Evolutionary conservation across 371 early-diverging fungal genomes (phyloP), one percentile per base, ranked within the genome.

Genomic region (Blyttiomyces sp.): DNA sequence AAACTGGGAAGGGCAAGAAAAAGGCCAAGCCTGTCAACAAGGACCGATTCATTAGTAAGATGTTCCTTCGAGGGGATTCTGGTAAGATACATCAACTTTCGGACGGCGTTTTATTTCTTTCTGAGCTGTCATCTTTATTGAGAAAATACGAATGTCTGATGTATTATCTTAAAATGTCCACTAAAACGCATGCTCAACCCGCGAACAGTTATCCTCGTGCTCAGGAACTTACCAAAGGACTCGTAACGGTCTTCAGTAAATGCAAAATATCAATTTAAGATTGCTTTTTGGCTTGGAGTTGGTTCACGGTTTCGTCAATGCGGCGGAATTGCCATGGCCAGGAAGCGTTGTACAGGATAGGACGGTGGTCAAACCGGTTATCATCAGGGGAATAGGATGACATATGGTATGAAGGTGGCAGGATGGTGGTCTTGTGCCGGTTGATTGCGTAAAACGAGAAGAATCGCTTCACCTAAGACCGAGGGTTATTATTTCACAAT

Each of bases 61-160:
- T 98, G 89, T 98, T 98, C 71, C 79, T 98, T 72, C 86, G 98
- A 62, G 98, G 98, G 56, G 98, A 98, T 75, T 93, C 95, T 42
- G 98, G 75, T 75, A 39, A 23, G 60, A 33, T 48, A 1, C 34
- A 21, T 35, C 11, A 1, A 21, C 17, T 2, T 7, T 2, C n/a
- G 2, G 36, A 23, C 13, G 13, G 39, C 49, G n/a, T 43, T 28
- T 3, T 42, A 32, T 13, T 21, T 27, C 9, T 49, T 43, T 43
- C n/a, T n/a, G n/a, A n/a, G n/a, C n/a, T n/a, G n/a, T 43, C 44
- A 48, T 54, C 34, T 34, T 19, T 54, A 17, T 13, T 17, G 23
- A 11, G 17, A 19, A 1, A 21, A n/a, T 9, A 1, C 17, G 23
- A 13, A 23, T 48, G 11, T 50, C 43, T n/a, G 9, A 9, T 54